phyloP scores from a whole-genome alignment of 192 early-diverging fungal species.

The Coemansia pectinata region DNA sequence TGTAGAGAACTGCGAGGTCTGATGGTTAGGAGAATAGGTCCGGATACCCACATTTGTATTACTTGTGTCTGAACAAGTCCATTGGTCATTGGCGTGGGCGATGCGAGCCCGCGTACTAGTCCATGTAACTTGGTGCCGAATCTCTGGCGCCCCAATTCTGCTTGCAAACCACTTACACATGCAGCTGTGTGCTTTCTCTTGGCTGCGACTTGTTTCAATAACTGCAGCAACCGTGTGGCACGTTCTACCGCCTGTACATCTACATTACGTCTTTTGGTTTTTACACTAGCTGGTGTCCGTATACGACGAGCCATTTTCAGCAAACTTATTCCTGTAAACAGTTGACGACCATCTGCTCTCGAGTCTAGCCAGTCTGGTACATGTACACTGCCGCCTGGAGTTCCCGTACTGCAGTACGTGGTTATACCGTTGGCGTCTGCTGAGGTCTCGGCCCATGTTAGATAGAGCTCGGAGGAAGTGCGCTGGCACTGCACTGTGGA shows the following conservation, averaged over 20 bases:
- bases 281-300: not conserved
- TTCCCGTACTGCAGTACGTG: not conserved
- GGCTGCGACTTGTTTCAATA: not conserved
- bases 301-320: not conserved
- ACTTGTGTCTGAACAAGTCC: not conserved
- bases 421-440: not conserved
- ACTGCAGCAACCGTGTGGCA: not conserved
- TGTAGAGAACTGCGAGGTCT: not conserved
- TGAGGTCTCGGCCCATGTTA: not conserved
- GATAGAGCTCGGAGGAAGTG: not conserved
- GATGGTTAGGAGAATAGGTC: not conserved
- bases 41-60: not conserved
- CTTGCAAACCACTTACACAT: not conserved
- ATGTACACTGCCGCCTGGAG: not conserved
- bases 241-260: not conserved
- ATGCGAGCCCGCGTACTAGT: not conserved
- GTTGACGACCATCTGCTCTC: not conserved
- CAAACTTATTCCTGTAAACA: not conserved
- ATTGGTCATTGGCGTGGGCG: not conserved
- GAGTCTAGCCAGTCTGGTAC: not conserved
- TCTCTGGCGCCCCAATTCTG: constrained; percentile 4
- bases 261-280: not conserved
- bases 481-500: not conserved
- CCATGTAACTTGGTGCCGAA: not conserved
- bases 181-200: not conserved